These are phyloP conservation scores for Aspergillus pseudonomiae DNA, from an alignment of 2,329 filamentous ascomycete genomes.

Conservation along the genomic window DNA sequence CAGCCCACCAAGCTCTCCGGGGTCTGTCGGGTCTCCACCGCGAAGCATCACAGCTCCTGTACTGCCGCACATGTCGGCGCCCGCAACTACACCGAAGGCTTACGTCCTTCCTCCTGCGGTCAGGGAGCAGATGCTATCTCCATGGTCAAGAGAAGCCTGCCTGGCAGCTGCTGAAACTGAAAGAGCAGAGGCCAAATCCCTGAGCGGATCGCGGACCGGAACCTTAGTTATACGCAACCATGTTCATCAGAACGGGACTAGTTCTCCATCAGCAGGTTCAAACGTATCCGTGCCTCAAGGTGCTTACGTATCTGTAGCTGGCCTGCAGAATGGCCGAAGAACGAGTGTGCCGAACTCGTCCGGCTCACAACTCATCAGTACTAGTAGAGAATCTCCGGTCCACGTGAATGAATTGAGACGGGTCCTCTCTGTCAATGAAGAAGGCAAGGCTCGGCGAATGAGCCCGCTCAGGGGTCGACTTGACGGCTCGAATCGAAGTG, in stretches of 20 bases:
- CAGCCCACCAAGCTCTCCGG: conserved; percentile 72
- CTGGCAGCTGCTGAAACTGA: conserved; percentile 68
- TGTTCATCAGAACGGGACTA: conserved; percentile 34
- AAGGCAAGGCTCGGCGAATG: conserved; percentile 37
- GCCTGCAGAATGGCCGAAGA: conserved; percentile 36
- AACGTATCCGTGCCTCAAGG: conserved; percentile 24
- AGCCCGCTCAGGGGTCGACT: conserved; percentile 48
- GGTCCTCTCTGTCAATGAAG: conserved; percentile 47
- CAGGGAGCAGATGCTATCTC: conserved; percentile 73
- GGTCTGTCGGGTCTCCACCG: conserved; percentile 59
- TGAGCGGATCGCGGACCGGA: conserved; percentile 73
- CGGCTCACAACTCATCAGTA: conserved; percentile 39
- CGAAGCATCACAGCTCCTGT: conserved; percentile 66
- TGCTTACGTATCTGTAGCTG: conserved; percentile 29
- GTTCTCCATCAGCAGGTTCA: conserved; percentile 34
- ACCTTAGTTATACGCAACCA: conserved; percentile 45
- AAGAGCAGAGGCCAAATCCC: conserved; percentile 70
- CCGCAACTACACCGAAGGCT: conserved; percentile 40
- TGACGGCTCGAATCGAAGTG: conserved; percentile 36
- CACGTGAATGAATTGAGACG: conserved; percentile 53
- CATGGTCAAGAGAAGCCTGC: conserved; percentile 78
- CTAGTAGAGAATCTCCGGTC: conserved; percentile 49
- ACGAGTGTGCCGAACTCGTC: conserved; percentile 42
- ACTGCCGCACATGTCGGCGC: conserved; percentile 51
- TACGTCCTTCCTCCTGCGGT: conserved; percentile 67